Evolutionary conservation across 139 green algal genomes (phyloP), one percentile per base, ranked within the genome.

Genomic region (Ulvella scutata): DNA sequence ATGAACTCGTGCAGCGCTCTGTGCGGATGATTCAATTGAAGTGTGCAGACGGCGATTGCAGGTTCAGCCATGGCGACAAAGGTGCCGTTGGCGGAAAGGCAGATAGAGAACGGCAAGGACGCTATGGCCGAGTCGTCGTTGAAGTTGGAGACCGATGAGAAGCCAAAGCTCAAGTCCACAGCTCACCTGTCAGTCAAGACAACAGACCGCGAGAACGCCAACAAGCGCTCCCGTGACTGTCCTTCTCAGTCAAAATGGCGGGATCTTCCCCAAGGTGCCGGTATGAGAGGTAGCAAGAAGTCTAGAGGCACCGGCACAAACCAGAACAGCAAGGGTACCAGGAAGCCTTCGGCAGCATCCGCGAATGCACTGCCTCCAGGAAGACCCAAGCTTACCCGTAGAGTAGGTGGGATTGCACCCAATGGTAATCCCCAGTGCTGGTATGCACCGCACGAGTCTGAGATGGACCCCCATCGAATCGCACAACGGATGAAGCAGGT

Each of bases 371-470:
- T 67, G 31, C 51, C 51, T 67, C 51, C 51, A 23, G 51, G 51
- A n/a, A 67, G 51, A 29, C 51, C 51, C 7, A n/a, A 67, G 7
- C 51, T 67, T 9, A 26, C 51, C 13, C 51, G 51, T 26, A n/a
- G 51, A 34, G 51, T 67, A 6, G 51, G 51, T 67, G 51, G 51
- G 1, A 67, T 67, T 67, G 51, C 51, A 26, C 51, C 51, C 13
- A 67, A 67, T 29, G 51, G 51, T n/a, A 67, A 67, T 67, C 51
- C 51, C 31, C 51, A 67, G 51, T 67, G 51, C 51, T 67, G 51
- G 51, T 67, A 67, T 67, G 51, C 51, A 34, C 51, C 51, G 51
- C 51, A 67, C 33, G 51, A 67, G 20, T 67, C 51, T 13, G 51
- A 67, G 51, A 26, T 67, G 17, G 51, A 67, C 20, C 51, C 51